Evolutionary conservation across 106 monocot genomes (phyloP), one percentile per base, ranked within the genome.

Genomic region (Hemerocallis citrina): DNA sequence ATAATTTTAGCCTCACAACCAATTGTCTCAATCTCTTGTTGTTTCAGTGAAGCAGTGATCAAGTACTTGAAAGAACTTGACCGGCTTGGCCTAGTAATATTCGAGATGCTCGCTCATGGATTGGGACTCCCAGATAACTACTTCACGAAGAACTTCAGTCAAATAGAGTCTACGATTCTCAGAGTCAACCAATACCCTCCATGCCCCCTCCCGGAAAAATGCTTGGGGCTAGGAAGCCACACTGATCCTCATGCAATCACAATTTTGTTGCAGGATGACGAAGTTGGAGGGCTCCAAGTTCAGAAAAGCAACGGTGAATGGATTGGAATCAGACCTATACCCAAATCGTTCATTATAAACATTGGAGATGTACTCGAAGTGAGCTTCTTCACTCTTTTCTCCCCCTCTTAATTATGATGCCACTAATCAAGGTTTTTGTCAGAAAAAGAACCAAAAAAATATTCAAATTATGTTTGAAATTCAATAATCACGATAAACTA

Each of bases 161-260:
- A 65, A 35, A 51, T 51, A 11, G 11, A 21, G 12, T 48, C 47
- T 6, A 65, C 50, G 24, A 65, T 65, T 34, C 29, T 65, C 33
- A n/a, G 65, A 34, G 65, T 65, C 12, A 65, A 65, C 9, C 31
- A 51, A 6, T 65, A 65, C 21, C 65, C 65, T 6, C 65, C 65
- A 15, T 65, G 65, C 35, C 65, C 65, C n/a, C 50, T 65, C 14
- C 65, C 51, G 6, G 65, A 65, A 21, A 65, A 35, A 32, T 65
- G 65, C 32, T 19, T 65, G 36, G 65, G 65, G 0, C 65, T 65
- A 2, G 65, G 65, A 23, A 65, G 65, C 65, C 65, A 65, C 50
- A 46, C 65, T 0, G 51, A 65, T 45, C 65, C 51, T 34, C 65
- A 65, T 25, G 10, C 51, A 15, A 20, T 65, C 3, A 65, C 65